Evolutionary conservation across 1,284 basidiomycete genomes (phyloP), one percentile per base, ranked within the genome.

Genomic region (Rhizopogon parksii): DNA sequence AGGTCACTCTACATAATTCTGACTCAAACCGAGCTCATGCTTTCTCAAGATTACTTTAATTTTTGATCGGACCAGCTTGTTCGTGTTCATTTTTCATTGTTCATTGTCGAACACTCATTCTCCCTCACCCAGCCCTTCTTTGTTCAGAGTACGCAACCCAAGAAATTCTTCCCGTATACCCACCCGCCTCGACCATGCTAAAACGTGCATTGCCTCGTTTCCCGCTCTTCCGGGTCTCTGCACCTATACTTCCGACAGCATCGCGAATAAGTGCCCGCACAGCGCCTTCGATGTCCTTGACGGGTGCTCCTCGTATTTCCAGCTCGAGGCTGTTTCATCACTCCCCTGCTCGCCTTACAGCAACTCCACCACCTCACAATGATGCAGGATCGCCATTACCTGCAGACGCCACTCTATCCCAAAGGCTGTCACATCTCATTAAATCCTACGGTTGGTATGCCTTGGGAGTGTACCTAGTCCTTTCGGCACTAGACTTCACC

Each of bases 361-460:
- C 65, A 43, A 63, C 66, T 49, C 65, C 61, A 53, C 59, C 59
- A 58, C 52, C 51, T 34, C 37, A 30, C n/a, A 36, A 30, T 55
- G 48, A 40, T 38, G 32, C 35, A 25, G 35, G 30, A 14, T 49
- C 56, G 40, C 45, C 50, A 53, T 42, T 67, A 2, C 78, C 76
- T 2, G 72, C 77, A 38, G 66, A 81, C 59, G 69, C 76, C 15
- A 70, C 81, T 0, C 71, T 88, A 50, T 80, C 85, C 2, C 79
- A 89, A 68, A 81, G 85, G 14, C 77, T 96, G 36, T 95, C 90
- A 68, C 78, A 84, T 59, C 84, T 96, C 55, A 87, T 95, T 58
- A 93, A 89, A 63, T 81, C 88, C 5, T 95, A 97, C 65, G 94
- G 94, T 30, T 91, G 88, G 85, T 94, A 94, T 64, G 91, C 94